These are phyloP conservation scores for Fusarium oxysporum DNA, from an alignment of 2,329 filamentous ascomycete species.

Conservation along the genomic window DNA sequence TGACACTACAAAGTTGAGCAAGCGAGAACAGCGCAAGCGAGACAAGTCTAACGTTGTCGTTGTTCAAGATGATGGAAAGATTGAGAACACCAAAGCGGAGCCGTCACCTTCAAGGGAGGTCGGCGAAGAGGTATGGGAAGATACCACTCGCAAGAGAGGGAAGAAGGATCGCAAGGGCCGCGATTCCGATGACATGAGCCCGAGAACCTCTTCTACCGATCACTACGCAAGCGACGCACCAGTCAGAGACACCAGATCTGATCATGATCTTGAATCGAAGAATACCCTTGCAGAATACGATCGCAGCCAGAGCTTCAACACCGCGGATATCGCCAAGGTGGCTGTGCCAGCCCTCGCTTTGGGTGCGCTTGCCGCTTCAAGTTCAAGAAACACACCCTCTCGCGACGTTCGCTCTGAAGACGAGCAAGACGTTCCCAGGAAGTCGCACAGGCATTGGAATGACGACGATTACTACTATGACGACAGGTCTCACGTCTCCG, in stretches of 20 bases:
- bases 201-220: constrained; percentile 47
- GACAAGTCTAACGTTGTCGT: constrained; percentile 52
- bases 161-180: constrained; percentile 49
- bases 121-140: constrained; percentile 42
- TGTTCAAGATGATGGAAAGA: constrained; percentile 43
- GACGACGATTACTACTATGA: constrained; percentile 33
- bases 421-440: constrained; percentile 13
- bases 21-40: constrained; percentile 55
- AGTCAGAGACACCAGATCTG: constrained; percentile 27
- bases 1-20: constrained; percentile 47
- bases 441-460: constrained; percentile 22
- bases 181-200: constrained; percentile 42
- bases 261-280: constrained; percentile 22
- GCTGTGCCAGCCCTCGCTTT: constrained; percentile 37
- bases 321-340: constrained; percentile 24
- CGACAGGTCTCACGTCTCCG: constrained; percentile 31
- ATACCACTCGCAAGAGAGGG: constrained; percentile 48
- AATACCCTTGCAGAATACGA: constrained; percentile 17
- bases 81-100: constrained; percentile 31
- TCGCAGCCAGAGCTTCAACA: constrained; percentile 18
- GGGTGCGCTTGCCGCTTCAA: constrained; percentile 33
- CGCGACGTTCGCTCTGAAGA: constrained; percentile 36
- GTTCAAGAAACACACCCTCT: constrained; percentile 18
- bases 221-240: constrained; percentile 42
- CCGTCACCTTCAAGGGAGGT: constrained; percentile 29